These are phyloP conservation scores for Aspergillus aculeatus DNA, from an alignment of 2,329 filamentous ascomycete genomes.

Conservation along the genomic window DNA sequence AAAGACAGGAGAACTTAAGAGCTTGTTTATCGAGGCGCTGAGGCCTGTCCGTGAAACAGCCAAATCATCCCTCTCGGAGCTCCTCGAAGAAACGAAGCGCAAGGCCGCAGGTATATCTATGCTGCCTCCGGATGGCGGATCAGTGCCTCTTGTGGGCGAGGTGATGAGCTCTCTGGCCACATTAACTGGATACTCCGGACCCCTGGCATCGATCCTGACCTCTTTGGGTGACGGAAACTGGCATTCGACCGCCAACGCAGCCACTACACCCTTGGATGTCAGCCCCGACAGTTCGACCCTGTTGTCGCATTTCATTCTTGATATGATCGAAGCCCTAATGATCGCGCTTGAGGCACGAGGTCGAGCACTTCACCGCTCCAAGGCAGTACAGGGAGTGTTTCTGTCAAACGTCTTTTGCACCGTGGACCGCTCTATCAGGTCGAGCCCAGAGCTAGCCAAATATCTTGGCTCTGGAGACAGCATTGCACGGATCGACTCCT, in stretches of 20 bases:
- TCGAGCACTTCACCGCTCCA: conserved; percentile 69
- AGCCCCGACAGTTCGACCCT: conserved; percentile 84
- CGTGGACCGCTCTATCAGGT: conserved; percentile 78
- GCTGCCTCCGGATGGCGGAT: conserved; percentile 74
- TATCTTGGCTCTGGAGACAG: conserved; percentile 64
- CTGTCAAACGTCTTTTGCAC: conserved; percentile 83
- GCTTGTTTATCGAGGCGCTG: conserved; percentile 76
- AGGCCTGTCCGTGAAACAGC: conserved; percentile 90
- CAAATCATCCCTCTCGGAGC: conserved; percentile 76
- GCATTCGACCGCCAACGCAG: conserved; percentile 62
- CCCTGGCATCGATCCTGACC: conserved; percentile 84
- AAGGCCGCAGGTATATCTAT: conserved; percentile 64
- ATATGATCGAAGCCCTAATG: conserved; percentile 82
- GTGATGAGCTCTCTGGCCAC: conserved; percentile 83
- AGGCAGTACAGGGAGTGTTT: conserved; percentile 80
- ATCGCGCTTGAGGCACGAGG: conserved; percentile 72
- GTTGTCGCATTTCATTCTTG: conserved; percentile 83
- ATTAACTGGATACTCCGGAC: conserved; percentile 81
- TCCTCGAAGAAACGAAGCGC: conserved; percentile 79
- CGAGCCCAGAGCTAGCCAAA: conserved; percentile 68
- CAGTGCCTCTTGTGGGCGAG: conserved; percentile 75
- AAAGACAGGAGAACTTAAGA: conserved; percentile 81
- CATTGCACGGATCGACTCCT: conserved; percentile 69
- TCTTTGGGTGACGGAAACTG: conserved; percentile 92
- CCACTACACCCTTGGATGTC: conserved; percentile 77